phyloP scores from a whole-genome alignment of 2,329 filamentous ascomycete genomes.

The Botrytis porri region DNA sequence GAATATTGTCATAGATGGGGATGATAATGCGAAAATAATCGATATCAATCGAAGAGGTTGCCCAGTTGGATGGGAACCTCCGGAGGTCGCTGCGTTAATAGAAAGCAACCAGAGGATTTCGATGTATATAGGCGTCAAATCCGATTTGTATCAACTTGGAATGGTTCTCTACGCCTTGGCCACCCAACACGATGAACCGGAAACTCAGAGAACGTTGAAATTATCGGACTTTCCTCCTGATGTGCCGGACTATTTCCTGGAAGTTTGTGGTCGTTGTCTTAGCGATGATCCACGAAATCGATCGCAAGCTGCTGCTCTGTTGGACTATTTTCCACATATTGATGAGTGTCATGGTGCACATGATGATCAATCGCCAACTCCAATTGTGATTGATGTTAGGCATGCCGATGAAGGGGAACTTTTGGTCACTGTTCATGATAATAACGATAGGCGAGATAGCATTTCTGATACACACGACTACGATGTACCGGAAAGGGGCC shows the following conservation, averaged over 20 bases:
- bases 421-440: slow-evolving; percentile 18
- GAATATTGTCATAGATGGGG: slow-evolving; percentile 88
- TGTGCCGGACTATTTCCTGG: slow-evolving; percentile 80
- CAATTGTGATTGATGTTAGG: slow-evolving; percentile 35
- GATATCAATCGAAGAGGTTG: slow-evolving; percentile 98
- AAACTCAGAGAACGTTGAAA: slow-evolving; percentile 69
- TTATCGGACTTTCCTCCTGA: slow-evolving; percentile 53
- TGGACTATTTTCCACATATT: slow-evolving; percentile 62
- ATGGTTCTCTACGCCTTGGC: slow-evolving; percentile 94
- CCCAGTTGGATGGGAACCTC: slow-evolving; percentile 95
- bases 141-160: slow-evolving; percentile 90
- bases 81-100: slow-evolving; percentile 81
- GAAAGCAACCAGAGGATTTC: slow-evolving; percentile 85
- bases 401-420: slow-evolving; percentile 22
- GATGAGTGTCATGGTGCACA: slow-evolving; percentile 25
- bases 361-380: slow-evolving; percentile 24
- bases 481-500: slow-evolving; percentile 34
- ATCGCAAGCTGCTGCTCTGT: slow-evolving; percentile 68
- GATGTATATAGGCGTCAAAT: slow-evolving; percentile 98
- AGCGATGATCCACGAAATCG: slow-evolving; percentile 70
- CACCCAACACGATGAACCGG: slow-evolving; percentile 84
- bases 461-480: slow-evolving; percentile 15
- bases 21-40: slow-evolving; percentile 90
- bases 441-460: neutral
- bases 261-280: slow-evolving; percentile 69